A percentile compares a stretch with the other conserved stretches of the same genome.
These are phyloP conservation scores for Patellaria atrata DNA, from an alignment of 495 filamentous ascomycete species.

Conservation along the genomic window DNA sequence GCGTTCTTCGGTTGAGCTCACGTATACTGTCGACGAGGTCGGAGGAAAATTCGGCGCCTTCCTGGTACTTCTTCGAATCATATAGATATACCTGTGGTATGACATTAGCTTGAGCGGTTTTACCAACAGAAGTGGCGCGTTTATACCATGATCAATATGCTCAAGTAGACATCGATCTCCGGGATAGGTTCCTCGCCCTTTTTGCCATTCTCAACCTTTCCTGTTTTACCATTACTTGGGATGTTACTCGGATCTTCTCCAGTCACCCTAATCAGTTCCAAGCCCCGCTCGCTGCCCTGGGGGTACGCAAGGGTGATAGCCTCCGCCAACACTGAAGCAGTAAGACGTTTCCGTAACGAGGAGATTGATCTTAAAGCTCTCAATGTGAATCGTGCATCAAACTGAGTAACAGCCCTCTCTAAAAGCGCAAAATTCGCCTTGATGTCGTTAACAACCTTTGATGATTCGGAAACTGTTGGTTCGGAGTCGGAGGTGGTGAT, in stretches of 20 bases:
- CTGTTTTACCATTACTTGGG: constrained; percentile 31
- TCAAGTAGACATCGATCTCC: constrained; percentile 84
- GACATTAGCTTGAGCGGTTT: neutral
- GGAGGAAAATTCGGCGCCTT: constrained; percentile 69
- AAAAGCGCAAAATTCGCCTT: constrained; percentile 82
- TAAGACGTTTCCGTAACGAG: constrained; percentile 80
- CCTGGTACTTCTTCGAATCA: constrained; percentile 64
- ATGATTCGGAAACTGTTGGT: too few species aligned
- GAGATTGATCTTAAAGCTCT: constrained; percentile 90
- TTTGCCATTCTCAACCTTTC: constrained; percentile 52
- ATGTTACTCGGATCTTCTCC: constrained; percentile 47
- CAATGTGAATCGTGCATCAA: constrained; percentile 88
- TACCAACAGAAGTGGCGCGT: neutral
- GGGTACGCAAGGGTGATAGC: constrained; percentile 70
- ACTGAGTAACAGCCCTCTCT: constrained; percentile 81
- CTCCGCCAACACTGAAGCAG: constrained; percentile 23
- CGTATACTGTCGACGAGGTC: constrained; percentile 72
- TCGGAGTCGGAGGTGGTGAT: constrained; percentile 14
- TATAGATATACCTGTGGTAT: constrained; percentile 69
- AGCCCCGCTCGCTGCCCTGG: constrained; percentile 47
- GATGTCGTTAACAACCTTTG: constrained; percentile 60
- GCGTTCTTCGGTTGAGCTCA: constrained; percentile 75
- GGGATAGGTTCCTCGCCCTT: constrained; percentile 47
- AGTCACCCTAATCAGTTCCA: constrained; percentile 53
- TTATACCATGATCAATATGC: constrained; percentile 45